Percentiles rank a stretch among this genome's conserved stretches.
These are phyloP conservation scores for Neurospora tetrasperma DNA, from an alignment of 495 filamentous ascomycete species.

Conservation along the genomic window DNA sequence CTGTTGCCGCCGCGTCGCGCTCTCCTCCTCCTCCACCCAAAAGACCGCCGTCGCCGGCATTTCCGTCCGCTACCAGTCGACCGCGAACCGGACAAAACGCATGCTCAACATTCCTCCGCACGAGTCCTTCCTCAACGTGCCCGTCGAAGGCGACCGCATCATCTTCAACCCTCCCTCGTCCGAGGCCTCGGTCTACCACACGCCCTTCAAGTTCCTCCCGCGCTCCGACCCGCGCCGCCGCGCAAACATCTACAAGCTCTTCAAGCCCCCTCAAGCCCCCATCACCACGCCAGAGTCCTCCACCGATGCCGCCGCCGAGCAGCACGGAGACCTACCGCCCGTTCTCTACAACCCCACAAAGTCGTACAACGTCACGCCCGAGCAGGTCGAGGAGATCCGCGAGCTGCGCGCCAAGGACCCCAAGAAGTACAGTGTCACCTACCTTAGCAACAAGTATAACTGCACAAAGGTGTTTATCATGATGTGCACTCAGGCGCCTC, in stretches of 20 bases:
- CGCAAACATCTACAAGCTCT: conserved; percentile 31
- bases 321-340: conserved; percentile 4
- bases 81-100: conserved; percentile 59
- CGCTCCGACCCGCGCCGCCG: conserved; percentile 58
- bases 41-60: conserved; percentile 30
- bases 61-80: conserved; percentile 50
- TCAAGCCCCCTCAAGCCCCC: conserved; percentile 9
- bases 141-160: conserved; percentile 49
- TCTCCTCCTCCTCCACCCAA: conserved; percentile 15
- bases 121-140: conserved; percentile 51
- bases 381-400: conserved; percentile 73
- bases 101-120: conserved; percentile 64
- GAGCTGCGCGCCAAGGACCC: conserved; percentile 57
- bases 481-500: conserved; percentile 34
- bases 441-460: conserved; percentile 62
- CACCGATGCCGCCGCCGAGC: conserved; percentile 1
- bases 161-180: conserved; percentile 94
- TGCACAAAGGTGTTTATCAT: conserved; percentile 68
- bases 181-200: conserved; percentile 70
- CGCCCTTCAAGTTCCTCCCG: conserved; percentile 84
- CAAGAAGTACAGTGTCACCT: conserved; percentile 56
- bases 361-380: conserved; percentile 59
- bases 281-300: neutral
- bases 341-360: neutral
- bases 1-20: conserved; percentile 12